Evolutionary conservation across 2,329 filamentous ascomycete genomes (phyloP).

Genomic region (Fusarium albosuccineum): DNA sequence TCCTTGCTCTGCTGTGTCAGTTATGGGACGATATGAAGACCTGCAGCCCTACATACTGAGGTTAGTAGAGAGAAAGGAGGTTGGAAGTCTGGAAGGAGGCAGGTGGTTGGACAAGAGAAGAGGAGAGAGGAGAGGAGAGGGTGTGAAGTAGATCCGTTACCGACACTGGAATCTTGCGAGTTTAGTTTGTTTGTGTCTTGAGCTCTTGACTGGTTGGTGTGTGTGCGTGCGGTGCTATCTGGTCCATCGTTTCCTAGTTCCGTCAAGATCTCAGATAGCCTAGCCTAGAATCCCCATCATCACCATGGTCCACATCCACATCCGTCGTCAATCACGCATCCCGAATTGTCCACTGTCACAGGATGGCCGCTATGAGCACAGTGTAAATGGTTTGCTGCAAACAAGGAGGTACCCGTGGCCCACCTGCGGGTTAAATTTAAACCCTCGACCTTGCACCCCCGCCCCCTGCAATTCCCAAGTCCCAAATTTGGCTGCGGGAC

Average conservation of each 20-base stretch:
- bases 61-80: not conserved
- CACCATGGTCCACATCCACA: not conserved
- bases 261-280: constrained; percentile 35
- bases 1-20: not conserved
- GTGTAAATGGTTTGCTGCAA: constrained; percentile 24
- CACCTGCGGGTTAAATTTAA: constrained; percentile 46
- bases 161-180: constrained; percentile 22
- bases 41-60: constrained; percentile 26
- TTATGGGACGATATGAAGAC: constrained; percentile 14
- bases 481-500: constrained; percentile 43
- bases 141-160: too few relatives aligned
- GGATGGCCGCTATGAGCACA: constrained; percentile 29
- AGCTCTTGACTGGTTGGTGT: constrained; percentile 18
- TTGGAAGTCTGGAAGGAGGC: constrained; percentile 12
- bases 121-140: too few relatives aligned
- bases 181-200: constrained; percentile 16
- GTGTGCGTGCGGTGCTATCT: not conserved
- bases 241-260: constrained; percentile 35
- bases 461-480: constrained; percentile 35
- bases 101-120: constrained; percentile 4
- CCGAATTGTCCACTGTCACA: constrained; percentile 22
- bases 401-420: constrained; percentile 33
- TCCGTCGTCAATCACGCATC: constrained; percentile 5
- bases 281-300: constrained; percentile 18
- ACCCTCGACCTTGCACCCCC: constrained; percentile 33